Evolutionary conservation across 2,329 filamentous ascomycete genomes (phyloP).

Genomic region (Calonectria montana): DNA sequence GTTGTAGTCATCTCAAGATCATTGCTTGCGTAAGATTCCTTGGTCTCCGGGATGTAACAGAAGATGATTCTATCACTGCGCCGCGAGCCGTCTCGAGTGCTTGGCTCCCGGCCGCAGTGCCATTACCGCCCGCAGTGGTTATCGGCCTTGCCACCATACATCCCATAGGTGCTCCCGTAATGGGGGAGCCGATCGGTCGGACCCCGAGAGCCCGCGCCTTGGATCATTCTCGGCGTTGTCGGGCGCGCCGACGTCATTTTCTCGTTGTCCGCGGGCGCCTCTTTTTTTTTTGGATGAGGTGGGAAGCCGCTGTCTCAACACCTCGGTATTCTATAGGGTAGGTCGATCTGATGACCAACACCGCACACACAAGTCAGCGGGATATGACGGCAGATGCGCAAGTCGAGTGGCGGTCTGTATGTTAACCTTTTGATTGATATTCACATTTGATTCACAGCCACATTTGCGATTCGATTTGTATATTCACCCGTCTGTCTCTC

Average conservation of each 20-base stretch:
- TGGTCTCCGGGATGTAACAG: not conserved
- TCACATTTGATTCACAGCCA: not conserved
- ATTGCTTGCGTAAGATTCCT: not conserved
- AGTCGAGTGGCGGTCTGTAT: not conserved
- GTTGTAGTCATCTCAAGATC: not conserved
- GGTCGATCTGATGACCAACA: not conserved
- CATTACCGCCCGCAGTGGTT: not conserved
- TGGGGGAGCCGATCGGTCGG: conserved; percentile 1
- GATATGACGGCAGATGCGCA: not conserved
- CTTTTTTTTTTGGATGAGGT: not conserved
- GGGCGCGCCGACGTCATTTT: conserved; percentile 4
- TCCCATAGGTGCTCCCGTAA: not conserved
- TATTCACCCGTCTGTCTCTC: not conserved
- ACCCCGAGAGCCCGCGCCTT: conserved; percentile 6
- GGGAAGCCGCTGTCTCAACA: not conserved
- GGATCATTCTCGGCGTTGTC: not conserved
- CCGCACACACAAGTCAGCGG: not conserved
- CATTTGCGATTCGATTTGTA: not conserved
- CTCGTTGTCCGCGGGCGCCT: not conserved
- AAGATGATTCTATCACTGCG: not conserved
- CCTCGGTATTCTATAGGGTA: conserved; percentile 1
- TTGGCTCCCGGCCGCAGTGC: not conserved
- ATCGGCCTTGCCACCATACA: not conserved
- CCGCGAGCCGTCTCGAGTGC: not conserved
- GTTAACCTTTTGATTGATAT: too few species aligned